Evolutionary conservation across 2,329 filamentous ascomycete genomes (phyloP).

Genomic region (Phaeophleospora eucalypticola): DNA sequence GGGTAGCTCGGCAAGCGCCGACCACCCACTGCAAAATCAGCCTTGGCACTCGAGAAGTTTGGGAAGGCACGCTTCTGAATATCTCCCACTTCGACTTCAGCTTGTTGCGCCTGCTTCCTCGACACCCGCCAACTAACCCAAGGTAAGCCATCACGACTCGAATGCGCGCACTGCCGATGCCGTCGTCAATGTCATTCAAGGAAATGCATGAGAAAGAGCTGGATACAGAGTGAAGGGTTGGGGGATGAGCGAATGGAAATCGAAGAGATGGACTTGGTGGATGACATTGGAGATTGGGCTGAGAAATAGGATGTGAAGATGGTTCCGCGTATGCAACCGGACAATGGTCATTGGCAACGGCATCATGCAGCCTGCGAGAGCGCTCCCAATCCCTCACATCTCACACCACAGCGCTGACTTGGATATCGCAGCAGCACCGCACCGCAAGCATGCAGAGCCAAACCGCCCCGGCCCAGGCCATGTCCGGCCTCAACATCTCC

Average conservation of each 20-base stretch:
- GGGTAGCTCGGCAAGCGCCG: neutral
- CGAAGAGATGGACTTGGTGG: too few relatives aligned
- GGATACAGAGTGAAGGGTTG: neutral
- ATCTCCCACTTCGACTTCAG: neutral
- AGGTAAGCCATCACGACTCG: neutral
- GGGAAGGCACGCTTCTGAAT: too few relatives aligned
- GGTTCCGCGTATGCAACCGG: neutral
- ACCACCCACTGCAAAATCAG: neutral
- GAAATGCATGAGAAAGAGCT: neutral
- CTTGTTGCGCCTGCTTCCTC: neutral
- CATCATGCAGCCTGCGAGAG: neutral
- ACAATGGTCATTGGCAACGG: neutral
- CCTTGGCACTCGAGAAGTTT: neutral
- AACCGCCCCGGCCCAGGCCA: slow-evolving; percentile 23
- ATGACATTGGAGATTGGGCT: too few relatives aligned
- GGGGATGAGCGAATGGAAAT: too few relatives aligned
- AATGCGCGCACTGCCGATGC: neutral
- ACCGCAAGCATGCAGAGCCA: slow-evolving; percentile 16
- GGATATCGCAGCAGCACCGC: neutral
- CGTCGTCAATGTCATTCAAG: too few relatives aligned
- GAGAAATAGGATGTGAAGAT: too few relatives aligned
- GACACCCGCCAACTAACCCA: neutral
- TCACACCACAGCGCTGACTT: neutral
- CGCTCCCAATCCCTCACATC: neutral
- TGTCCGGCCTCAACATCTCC: slow-evolving; percentile 56